Base-by-base conservation (phyloP, 495 filamentous ascomycete genomes). In the Diplogelasinospora grovesii region DNA sequence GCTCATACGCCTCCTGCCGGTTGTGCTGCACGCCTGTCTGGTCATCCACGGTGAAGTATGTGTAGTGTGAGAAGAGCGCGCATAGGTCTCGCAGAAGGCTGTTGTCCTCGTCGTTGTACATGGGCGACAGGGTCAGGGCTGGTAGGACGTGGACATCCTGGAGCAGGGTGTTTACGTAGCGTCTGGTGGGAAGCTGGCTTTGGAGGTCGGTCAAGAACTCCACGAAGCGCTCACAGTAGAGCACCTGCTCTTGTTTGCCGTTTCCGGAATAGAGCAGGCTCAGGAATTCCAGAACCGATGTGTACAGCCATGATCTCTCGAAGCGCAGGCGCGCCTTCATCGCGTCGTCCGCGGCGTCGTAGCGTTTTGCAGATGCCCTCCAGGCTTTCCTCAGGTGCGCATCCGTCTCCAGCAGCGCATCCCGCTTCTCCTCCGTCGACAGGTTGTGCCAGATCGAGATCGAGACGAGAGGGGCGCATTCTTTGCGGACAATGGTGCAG, bases 381-480 rank as follows among this genome's bases (percentile, higher is more conserved):
- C 92, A 99, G 23, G 86, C 83, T 59, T 95, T 97, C 54, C 75
- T 83, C 39, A 89, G 64, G 30, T 82, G 79, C 5, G 75, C 59
- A 23, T 77, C 74, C 45, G 84, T 79, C 23, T 83, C 76, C 34
- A 97, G 70, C 25, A 78, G 73, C 29, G 61, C 66, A 37, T 88
- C 81, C 43, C 86, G 73, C 27, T 78, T 75, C 21, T 72, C 65
- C 14, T 79, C 74, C 44, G 75, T 85, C 15, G 83, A 83, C 21
- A 99, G 64, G 51, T 94, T 90, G 50, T 95, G 85, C 92, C 92
- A 97, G 51, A 93, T 85, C 1, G 86, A 84, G 49, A 99, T 94
- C 1, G 86, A 89, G 28, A 99, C 90, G 26, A 99, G 69, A 8
- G 92, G 86, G 28, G 89, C 93, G 64, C 90, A 96, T 68, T 99